These are phyloP conservation scores for Lolium rigidum DNA, from an alignment of 176 grass and related monocot species.

Conservation along the genomic window DNA sequence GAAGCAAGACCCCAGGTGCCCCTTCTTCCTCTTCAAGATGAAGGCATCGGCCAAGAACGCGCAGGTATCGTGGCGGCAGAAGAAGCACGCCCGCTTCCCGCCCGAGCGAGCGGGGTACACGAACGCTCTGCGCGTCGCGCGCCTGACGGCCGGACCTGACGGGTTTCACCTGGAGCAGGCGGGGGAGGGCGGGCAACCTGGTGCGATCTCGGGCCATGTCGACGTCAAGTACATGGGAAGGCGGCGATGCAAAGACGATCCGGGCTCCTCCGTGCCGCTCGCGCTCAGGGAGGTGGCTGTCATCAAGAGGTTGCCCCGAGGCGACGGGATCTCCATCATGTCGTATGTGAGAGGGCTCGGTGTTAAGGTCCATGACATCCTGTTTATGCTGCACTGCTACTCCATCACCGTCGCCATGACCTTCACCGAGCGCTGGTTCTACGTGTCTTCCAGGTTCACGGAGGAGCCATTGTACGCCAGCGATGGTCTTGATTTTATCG, in stretches of 20 bases:
- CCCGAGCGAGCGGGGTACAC: too few relatives aligned
- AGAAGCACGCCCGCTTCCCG: too few relatives aligned
- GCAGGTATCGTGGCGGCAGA: not conserved
- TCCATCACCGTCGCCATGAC: not conserved
- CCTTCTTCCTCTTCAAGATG: constrained; percentile 21
- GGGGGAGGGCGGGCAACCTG: not conserved
- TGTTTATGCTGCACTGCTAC: not conserved
- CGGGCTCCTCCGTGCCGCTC: not conserved
- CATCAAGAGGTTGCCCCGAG: not conserved
- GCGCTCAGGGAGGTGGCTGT: not conserved
- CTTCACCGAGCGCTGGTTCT: constrained; percentile 4
- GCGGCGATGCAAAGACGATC: not conserved
- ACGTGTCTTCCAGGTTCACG: not conserved
- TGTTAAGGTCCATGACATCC: not conserved
- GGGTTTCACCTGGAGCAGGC: constrained; percentile 7
- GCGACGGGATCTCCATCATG: not conserved
- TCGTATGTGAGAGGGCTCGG: not conserved
- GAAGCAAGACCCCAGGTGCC: not conserved
- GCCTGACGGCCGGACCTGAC: not conserved
- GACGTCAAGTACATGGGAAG: not conserved
- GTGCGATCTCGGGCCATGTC: not conserved
- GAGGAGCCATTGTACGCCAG: not conserved
- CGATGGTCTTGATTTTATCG: not conserved
- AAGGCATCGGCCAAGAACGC: not conserved
- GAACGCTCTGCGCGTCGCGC: too few relatives aligned